Evolutionary conservation across 768 basidiomycete species (phyloP).

Genomic region (Pleurotus giganteus): DNA sequence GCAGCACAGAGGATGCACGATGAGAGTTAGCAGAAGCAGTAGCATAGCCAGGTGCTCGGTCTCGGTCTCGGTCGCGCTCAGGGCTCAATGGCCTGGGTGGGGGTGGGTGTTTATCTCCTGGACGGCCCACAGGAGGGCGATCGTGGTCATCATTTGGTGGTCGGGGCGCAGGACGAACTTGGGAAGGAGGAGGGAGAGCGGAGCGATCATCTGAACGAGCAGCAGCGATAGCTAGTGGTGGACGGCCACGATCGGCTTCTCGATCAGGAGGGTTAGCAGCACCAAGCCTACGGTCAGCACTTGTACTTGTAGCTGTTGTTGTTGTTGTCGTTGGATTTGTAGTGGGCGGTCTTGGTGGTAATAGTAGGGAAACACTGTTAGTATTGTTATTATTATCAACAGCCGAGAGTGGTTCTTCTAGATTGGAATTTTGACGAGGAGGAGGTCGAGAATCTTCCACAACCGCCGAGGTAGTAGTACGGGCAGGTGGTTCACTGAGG

Average conservation of each 20-base stretch:
- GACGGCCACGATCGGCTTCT: constrained; percentile 17
- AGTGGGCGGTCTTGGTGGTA: constrained; percentile 15
- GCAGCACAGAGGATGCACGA: constrained; percentile 8
- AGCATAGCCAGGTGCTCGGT: constrained; percentile 9
- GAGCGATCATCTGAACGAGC: constrained; percentile 15
- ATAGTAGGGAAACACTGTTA: constrained; percentile 16
- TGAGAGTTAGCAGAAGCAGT: not conserved
- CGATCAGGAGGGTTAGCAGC: constrained; percentile 15
- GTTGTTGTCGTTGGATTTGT: not conserved
- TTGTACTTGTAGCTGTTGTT: not conserved
- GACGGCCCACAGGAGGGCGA: constrained; percentile 13
- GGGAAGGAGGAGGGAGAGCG: not conserved
- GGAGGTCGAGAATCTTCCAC: constrained; percentile 12
- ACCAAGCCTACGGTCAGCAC: constrained; percentile 12
- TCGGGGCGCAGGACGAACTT: constrained; percentile 13
- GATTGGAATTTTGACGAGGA: constrained; percentile 26
- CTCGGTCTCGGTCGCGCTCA: not conserved
- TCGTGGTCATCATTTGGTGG: constrained; percentile 16
- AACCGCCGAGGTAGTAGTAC: not conserved
- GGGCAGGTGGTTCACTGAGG: not conserved
- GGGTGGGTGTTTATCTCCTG: constrained; percentile 3
- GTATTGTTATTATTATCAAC: too few relatives aligned
- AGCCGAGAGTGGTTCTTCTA: constrained; percentile 35
- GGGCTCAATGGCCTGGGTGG: constrained; percentile 9
- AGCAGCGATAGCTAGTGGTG: constrained; percentile 15